These are phyloP conservation scores for Trichoderma atroviride DNA, from an alignment of 2,329 filamentous ascomycete species.

Conservation along the genomic window DNA sequence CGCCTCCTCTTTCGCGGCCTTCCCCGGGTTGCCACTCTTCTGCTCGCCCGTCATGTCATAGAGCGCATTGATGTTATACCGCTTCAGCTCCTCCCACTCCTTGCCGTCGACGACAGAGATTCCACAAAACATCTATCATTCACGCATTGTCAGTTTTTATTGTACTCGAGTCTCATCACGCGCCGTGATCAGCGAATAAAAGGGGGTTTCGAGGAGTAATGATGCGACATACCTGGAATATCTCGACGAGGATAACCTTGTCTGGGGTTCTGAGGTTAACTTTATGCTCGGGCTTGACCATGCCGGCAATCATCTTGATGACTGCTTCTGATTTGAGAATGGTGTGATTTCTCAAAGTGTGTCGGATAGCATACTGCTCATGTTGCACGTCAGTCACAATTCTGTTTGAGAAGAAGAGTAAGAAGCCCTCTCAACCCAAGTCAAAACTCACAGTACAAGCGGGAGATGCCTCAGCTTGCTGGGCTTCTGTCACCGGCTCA, in stretches of 20 bases:
- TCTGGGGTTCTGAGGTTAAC: constrained; percentile 79
- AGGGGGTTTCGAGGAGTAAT: fast-evolving
- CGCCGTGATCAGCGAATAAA: too few relatives aligned
- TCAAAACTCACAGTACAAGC: constrained; percentile 47
- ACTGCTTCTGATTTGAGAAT: constrained; percentile 67
- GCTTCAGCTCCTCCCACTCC: constrained; percentile 74
- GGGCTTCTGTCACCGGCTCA: constrained; percentile 9
- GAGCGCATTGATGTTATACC: constrained; percentile 77
- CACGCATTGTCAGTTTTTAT: background rate
- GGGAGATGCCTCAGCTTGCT: constrained; percentile 28
- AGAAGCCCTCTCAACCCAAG: background rate
- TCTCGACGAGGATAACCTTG: constrained; percentile 76
- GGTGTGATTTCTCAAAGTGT: constrained; percentile 74
- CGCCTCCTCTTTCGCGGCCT: background rate
- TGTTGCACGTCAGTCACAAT: background rate
- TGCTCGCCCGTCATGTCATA: constrained; percentile 47
- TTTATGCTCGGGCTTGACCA: constrained; percentile 68
- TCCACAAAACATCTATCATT: constrained; percentile 68
- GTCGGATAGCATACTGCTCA: constrained; percentile 77
- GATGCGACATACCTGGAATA: constrained; percentile 68
- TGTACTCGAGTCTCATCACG: background rate
- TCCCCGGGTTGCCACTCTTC: constrained; percentile 22
- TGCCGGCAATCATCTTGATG: constrained; percentile 69
- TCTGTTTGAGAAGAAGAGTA: background rate
- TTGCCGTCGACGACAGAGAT: constrained; percentile 73